These are phyloP conservation scores for Penicillium coffeae DNA, from an alignment of 495 filamentous ascomycete genomes.

Conservation along the genomic window DNA sequence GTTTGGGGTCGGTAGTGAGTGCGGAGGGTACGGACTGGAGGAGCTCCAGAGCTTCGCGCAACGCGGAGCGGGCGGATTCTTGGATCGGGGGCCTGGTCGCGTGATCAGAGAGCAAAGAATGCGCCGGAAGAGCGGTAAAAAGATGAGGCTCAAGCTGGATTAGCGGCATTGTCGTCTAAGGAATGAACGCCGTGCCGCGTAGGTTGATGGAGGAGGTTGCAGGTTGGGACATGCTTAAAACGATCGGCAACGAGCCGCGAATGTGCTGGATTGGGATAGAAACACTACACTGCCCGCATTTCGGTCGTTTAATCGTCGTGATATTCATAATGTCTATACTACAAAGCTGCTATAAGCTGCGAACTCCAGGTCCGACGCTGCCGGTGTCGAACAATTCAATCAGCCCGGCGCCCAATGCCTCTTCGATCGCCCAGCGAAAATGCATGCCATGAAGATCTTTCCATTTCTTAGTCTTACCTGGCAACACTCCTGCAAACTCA, in stretches of 20 bases:
- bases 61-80: slow-evolving; percentile 27
- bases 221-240: background rate
- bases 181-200: background rate
- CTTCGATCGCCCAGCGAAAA: slow-evolving; percentile 76
- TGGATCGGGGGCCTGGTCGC: slow-evolving; percentile 14
- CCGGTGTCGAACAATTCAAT: slow-evolving; percentile 83
- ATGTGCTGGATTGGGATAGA: too few species aligned
- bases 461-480: slow-evolving; percentile 76
- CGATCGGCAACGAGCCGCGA: background rate
- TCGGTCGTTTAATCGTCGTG: too few species aligned
- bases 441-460: slow-evolving; percentile 69
- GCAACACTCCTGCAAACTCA: slow-evolving; percentile 66
- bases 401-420: slow-evolving; percentile 73
- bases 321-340: background rate
- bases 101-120: slow-evolving; percentile 22
- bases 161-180: slow-evolving; percentile 18
- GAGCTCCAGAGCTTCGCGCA: slow-evolving; percentile 56
- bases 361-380: slow-evolving; percentile 70
- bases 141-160: slow-evolving; percentile 26
- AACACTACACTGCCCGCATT: too few species aligned
- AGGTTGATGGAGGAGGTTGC: slow-evolving; percentile 2
- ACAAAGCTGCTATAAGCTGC: slow-evolving; percentile 40
- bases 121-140: slow-evolving; percentile 29
- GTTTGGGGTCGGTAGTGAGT: slow-evolving; percentile 20
- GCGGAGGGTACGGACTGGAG: slow-evolving; percentile 40